Base-by-base conservation (phyloP, 352 stramenopile genomes). In the Globisporangium middletonii region DNA sequence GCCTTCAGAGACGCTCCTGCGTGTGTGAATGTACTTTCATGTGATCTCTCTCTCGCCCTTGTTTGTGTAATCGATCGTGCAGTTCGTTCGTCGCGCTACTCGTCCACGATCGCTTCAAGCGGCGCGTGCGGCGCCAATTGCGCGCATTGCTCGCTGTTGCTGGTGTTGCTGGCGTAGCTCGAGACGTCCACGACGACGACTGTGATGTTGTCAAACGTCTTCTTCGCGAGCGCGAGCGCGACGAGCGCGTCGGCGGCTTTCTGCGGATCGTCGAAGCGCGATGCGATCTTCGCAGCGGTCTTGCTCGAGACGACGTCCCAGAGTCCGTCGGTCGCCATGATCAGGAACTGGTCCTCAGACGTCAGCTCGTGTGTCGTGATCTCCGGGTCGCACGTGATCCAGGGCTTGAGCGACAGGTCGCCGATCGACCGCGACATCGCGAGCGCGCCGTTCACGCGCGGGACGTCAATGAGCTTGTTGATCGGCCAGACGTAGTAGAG, bases 361-460 rank as follows among this genome's bases (percentile, higher is more conserved):
- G 67, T 71, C 53, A 91, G 71, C 33, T 59, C 56, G 45, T 88
- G 83, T 0, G 72, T 86, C 57, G 74, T 75, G 53, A 93, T 74
- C 62, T 95, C 85, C 0, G 85, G 82, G 48, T 93, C 83, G 56
- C 77, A 86, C 27, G 83, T 86, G 58, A 95, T 86, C 48, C 64
- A 87, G 1, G 72, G 45, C 67, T 93, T 93, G 18, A 93, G 67
- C 5, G 79, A 87, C 38, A 89, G 59, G 59, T 95, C 85, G 18
- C 85, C 85, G 35, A 95, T 93, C 28, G 85, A 92, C 28, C 85
- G 72, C 30, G 85, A 91, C 72, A 95, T 88, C 19, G 83, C 82
- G 35, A 95, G 65, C 13, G 73, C 67, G 38, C 85, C 85, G 58
- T 95, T 92, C 28, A 95, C 83, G 15, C 85, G 81, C 6, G 83